Base-by-base conservation (phyloP, 768 basidiomycete species). In the Paxillus involutus region DNA sequence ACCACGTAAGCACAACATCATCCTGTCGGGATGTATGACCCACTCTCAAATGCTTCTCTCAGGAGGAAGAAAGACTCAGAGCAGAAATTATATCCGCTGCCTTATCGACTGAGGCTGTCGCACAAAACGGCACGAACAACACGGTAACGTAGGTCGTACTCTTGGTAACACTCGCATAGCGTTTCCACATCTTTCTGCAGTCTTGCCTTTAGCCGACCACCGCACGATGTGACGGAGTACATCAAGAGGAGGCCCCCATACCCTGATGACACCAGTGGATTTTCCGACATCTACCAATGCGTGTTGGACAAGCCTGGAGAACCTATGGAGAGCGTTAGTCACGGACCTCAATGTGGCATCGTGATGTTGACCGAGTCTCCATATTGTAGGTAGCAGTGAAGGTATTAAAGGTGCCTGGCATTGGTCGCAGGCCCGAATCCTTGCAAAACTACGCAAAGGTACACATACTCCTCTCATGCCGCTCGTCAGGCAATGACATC, bases 281-380 rank as follows among this genome's bases (percentile, higher is more conserved):
- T 75, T 58, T 71, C 74, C 10, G 77, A 79, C 58, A 71, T 78
- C 16, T 79, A 72, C 73, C 71, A 63, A 47, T 74, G 72, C 1
- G 60, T 63, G 21, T 6, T 76, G 73, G 75, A 8, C 16, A 16
- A 8, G 6, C 19, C 43, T 26, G 21, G 21, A 6, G 21, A 21
- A 24, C 21, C 21, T 14, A 21, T 4, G 42, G 16, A 4, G 8
- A 6, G 3, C 1, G 42, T 43, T 5, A 37, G 37, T 37, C 37
- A 8, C 11, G 3, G 6, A 43, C 17, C 42, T 43, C 10, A 6
- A 43, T 43, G 6, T 10, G 17, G 11, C 8, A n/a, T 11, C 24
- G 24, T 24, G 24, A 24, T 26, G 10, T 8, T 32, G 9, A 32
- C 17, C n/a, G 1, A 8, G 6, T n/a, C n/a, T n/a, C 30, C 21